Conservation (phyloP, 257 asterid species). For the Solanum pennellii region DNA sequence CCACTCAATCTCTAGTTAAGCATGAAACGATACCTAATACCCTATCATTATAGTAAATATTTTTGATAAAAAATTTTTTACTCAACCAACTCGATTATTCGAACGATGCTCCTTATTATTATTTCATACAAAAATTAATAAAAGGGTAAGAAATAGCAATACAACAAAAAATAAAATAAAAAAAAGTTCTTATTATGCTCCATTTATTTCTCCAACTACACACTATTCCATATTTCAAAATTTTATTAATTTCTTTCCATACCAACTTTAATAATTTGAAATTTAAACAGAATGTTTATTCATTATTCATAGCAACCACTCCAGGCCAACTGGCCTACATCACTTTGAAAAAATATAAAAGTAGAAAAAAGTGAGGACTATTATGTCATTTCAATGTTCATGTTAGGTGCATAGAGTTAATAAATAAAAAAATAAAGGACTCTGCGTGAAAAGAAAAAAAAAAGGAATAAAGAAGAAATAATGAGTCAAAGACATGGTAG, state of each 20-base stretch:
- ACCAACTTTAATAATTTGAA: not conserved
- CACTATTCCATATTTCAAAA: not conserved
- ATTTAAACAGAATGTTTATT: not conserved
- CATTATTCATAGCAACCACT: not conserved
- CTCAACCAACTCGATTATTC: not conserved
- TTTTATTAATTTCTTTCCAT: not conserved
- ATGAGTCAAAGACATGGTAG: slow-evolving; percentile 1
- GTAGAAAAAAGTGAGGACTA: not conserved
- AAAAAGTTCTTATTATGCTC: not conserved
- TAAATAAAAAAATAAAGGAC: not conserved
- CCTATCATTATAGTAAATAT: rapidly evolving
- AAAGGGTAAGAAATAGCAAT: not conserved
- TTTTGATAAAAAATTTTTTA: not conserved
- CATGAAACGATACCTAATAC: no score
- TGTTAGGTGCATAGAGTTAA: not conserved
- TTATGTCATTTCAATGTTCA: not conserved
- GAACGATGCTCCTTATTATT: not conserved
- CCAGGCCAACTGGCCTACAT: not conserved
- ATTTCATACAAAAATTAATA: not conserved
- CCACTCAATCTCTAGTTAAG: not conserved
- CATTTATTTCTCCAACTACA: not conserved
- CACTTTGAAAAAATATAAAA: not conserved
- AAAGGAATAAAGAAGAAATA: not conserved
- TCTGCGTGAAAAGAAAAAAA: no score
- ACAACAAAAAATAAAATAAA: not conserved